A percentile compares a stretch with the other conserved stretches of the same genome.
Evolutionary conservation across 495 filamentous ascomycete genomes (phyloP).

Genomic region (Hypomontagnella monticulosa): DNA sequence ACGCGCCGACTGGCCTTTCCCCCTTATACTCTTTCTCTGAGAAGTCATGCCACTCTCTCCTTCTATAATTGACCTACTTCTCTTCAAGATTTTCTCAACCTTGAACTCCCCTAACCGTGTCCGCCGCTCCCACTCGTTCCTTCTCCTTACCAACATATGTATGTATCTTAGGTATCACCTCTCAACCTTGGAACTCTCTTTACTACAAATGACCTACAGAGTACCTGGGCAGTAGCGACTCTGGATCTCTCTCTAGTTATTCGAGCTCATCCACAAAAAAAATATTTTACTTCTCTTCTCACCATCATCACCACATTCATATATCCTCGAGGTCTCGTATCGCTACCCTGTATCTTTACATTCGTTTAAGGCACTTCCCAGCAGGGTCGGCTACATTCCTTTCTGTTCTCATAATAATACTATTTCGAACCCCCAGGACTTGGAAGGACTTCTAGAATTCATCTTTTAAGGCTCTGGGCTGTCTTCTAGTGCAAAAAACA

Average conservation of each 20-base stretch:
- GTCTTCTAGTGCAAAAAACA: background rate
- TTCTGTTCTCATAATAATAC: conserved; percentile 12
- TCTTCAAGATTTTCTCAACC: conserved; percentile 17
- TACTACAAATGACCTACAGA: too few species aligned
- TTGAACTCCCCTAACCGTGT: background rate
- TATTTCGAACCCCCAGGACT: background rate
- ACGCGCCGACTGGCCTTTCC: conserved; percentile 1
- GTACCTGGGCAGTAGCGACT: too few species aligned
- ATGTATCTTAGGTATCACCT: background rate
- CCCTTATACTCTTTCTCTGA: background rate
- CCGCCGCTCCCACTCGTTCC: background rate
- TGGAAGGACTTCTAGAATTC: conserved; percentile 16
- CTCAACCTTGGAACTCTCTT: too few species aligned
- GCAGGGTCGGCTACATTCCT: conserved; percentile 10
- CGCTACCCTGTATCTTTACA: background rate
- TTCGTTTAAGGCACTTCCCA: background rate
- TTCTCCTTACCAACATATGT: background rate
- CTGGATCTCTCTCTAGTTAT: background rate
- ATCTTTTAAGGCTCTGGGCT: conserved; percentile 8
- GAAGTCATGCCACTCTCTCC: background rate
- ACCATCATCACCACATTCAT: background rate
- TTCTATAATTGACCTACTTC: conserved; percentile 24
- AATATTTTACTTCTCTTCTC: background rate
- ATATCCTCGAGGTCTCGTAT: background rate
- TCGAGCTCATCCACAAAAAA: too few species aligned